Evolutionary conservation across 1,139 yeast genomes (phyloP).

Genomic region (Debaryomycetaceae sp.): DNA sequence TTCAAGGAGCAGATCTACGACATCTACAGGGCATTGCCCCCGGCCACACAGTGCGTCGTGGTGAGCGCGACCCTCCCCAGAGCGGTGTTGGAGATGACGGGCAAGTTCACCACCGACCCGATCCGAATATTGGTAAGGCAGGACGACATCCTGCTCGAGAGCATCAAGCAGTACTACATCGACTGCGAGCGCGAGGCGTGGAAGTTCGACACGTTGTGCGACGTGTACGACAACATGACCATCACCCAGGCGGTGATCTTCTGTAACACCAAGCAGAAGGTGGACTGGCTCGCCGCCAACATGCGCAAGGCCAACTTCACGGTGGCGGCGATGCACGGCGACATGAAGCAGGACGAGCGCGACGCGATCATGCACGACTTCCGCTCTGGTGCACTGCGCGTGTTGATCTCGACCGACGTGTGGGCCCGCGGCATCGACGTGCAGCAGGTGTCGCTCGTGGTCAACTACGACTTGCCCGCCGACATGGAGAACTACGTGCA

Average conservation of each 20-base stretch:
- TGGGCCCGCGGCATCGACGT: conserved; percentile 99
- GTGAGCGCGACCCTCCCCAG: conserved; percentile 89
- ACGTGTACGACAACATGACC: conserved; percentile 87
- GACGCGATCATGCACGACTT: conserved; percentile 87
- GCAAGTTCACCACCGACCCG: conserved; percentile 86
- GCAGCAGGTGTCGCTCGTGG: conserved; percentile 92
- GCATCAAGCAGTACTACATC: conserved; percentile 81
- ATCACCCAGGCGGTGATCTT: conserved; percentile 95
- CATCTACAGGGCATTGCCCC: conserved; percentile 74
- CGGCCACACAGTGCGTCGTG: conserved; percentile 84
- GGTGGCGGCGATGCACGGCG: conserved; percentile 94
- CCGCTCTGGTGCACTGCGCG: conserved; percentile 72
- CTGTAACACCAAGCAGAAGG: conserved; percentile 89
- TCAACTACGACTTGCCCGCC: conserved; percentile 84
- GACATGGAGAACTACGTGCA: conserved; percentile 89
- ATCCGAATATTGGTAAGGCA: conserved; percentile 85
- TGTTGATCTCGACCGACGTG: conserved; percentile 89
- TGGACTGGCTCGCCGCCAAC: conserved; percentile 83
- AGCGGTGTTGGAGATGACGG: conserved; percentile 82
- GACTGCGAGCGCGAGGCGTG: conserved; percentile 90
- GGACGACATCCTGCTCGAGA: conserved; percentile 85
- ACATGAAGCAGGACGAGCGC: conserved; percentile 91
- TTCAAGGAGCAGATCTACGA: conserved; percentile 92
- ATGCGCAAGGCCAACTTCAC: conserved; percentile 79
- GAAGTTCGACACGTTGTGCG: conserved; percentile 94